Conservation (phyloP, 1,284 basidiomycete species). For the Kwoniella shivajii region DNA sequence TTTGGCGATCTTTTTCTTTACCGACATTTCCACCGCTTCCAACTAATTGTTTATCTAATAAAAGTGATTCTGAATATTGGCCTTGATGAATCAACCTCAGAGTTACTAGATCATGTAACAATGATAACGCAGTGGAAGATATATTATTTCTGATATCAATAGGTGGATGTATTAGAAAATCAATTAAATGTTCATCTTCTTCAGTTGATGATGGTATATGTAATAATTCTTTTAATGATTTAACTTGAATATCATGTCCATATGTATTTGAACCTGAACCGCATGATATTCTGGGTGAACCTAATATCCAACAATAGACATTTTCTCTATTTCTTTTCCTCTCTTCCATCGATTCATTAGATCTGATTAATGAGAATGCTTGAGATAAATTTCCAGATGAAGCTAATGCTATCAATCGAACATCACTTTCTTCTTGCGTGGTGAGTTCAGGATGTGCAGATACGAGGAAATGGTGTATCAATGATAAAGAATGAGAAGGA, state of each 20-base stretch:
- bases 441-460: slow-evolving; percentile 14
- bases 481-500: slow-evolving; percentile 27
- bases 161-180: slow-evolving; percentile 54
- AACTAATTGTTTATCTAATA: slow-evolving; percentile 64
- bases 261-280: no score
- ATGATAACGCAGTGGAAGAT: slow-evolving; percentile 59
- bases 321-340: slow-evolving; percentile 27
- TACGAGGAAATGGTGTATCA: slow-evolving; percentile 35
- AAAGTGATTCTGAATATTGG: slow-evolving; percentile 69
- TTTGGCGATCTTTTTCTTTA: slow-evolving; percentile 48
- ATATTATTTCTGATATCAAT: slow-evolving; percentile 55
- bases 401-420: slow-evolving; percentile 30
- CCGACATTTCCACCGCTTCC: no score
- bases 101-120: slow-evolving; percentile 77
- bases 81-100: slow-evolving; percentile 75
- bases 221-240: slow-evolving; percentile 39
- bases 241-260: slow-evolving; percentile 30
- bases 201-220: slow-evolving; percentile 45
- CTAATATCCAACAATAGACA: slow-evolving; percentile 46
- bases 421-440: slow-evolving; percentile 21
- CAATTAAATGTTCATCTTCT: slow-evolving; percentile 44
- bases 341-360: slow-evolving; percentile 9
- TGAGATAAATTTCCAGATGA: slow-evolving; percentile 27
- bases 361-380: slow-evolving; percentile 35
- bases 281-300: slow-evolving; percentile 30